Conservation (phyloP, 306 rosid species). For the Castanopsis chinensis region DNA sequence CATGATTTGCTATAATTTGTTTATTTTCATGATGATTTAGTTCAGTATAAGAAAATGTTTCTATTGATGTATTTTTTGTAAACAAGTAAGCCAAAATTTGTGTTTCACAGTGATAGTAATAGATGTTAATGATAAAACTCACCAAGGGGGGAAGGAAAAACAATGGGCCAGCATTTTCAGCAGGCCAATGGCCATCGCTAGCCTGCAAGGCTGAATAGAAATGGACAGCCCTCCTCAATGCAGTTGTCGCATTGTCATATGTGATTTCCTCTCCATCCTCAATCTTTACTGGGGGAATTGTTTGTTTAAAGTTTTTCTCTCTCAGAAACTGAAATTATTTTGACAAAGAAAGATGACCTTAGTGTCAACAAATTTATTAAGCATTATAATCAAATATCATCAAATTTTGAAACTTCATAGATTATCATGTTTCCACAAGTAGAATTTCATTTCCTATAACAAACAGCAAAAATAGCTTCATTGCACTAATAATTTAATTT, state of each 20-base stretch:
- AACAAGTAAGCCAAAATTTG: too few relatives aligned
- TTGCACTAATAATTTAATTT: too few relatives aligned
- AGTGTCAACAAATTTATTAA: background rate
- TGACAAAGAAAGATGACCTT: background rate
- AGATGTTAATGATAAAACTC: background rate
- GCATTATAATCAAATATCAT: background rate
- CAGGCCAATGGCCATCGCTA: slow-evolving; percentile 83
- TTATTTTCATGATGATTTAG: too few relatives aligned
- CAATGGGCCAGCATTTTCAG: slow-evolving; percentile 70
- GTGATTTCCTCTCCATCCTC: slow-evolving; percentile 51
- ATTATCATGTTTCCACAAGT: too few relatives aligned
- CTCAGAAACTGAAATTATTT: slow-evolving; percentile 35
- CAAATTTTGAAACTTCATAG: too few relatives aligned
- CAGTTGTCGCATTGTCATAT: slow-evolving; percentile 27
- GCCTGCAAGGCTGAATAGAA: slow-evolving; percentile 57
- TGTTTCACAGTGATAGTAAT: too few relatives aligned
- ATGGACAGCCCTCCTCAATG: slow-evolving; percentile 42
- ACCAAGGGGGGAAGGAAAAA: slow-evolving; percentile 78
- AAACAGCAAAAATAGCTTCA: too few relatives aligned
- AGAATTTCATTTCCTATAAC: too few relatives aligned
- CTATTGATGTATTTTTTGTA: too few relatives aligned
- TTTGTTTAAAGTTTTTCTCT: slow-evolving; percentile 63
- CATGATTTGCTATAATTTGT: too few relatives aligned
- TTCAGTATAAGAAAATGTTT: too few relatives aligned
- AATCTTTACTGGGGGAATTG: slow-evolving; percentile 39